These are phyloP conservation scores for Limtongia smithiae DNA, from an alignment of 805 yeast species.

Conservation along the genomic window DNA sequence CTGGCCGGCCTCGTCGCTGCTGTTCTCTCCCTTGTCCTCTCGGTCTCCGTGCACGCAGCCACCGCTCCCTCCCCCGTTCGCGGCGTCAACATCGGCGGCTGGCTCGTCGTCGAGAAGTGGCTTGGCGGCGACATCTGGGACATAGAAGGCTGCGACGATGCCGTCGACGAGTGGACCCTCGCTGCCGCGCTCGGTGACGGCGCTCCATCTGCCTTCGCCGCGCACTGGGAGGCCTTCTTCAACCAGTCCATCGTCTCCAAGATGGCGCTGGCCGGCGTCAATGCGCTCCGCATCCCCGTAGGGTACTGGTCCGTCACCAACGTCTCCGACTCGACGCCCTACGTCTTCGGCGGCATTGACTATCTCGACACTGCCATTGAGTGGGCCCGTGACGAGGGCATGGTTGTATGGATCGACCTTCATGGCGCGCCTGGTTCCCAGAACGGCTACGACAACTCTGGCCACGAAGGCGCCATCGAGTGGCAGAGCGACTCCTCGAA, in stretches of 20 bases:
- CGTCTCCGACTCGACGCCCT: slow-evolving; percentile 63
- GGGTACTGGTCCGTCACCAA: slow-evolving; percentile 86
- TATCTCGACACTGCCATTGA: slow-evolving; percentile 72
- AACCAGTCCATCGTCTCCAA: slow-evolving; percentile 63
- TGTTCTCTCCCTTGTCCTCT: no score
- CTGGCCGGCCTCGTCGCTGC: no score
- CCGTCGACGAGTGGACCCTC: slow-evolving; percentile 80
- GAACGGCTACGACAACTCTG: slow-evolving; percentile 94
- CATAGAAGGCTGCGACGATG: slow-evolving; percentile 65
- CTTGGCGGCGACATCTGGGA: slow-evolving; percentile 45
- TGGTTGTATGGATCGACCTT: slow-evolving; percentile 85
- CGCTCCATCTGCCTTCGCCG: slow-evolving; percentile 49
- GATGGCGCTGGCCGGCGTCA: slow-evolving; percentile 62
- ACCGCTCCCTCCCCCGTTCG: slow-evolving; percentile 14
- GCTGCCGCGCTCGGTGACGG: slow-evolving; percentile 58
- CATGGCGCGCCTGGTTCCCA: slow-evolving; percentile 98
- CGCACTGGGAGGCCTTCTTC: slow-evolving; percentile 78
- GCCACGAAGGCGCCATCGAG: slow-evolving; percentile 58
- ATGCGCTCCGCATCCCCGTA: slow-evolving; percentile 83
- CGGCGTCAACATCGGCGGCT: slow-evolving; percentile 76
- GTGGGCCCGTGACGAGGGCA: slow-evolving; percentile 62
- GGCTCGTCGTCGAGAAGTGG: slow-evolving; percentile 69
- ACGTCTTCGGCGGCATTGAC: slow-evolving; percentile 72
- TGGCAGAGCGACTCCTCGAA: slow-evolving; percentile 55
- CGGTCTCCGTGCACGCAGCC: not conserved